These are phyloP conservation scores for Apodospora peruviana DNA, from an alignment of 495 filamentous ascomycete species.

Conservation along the genomic window DNA sequence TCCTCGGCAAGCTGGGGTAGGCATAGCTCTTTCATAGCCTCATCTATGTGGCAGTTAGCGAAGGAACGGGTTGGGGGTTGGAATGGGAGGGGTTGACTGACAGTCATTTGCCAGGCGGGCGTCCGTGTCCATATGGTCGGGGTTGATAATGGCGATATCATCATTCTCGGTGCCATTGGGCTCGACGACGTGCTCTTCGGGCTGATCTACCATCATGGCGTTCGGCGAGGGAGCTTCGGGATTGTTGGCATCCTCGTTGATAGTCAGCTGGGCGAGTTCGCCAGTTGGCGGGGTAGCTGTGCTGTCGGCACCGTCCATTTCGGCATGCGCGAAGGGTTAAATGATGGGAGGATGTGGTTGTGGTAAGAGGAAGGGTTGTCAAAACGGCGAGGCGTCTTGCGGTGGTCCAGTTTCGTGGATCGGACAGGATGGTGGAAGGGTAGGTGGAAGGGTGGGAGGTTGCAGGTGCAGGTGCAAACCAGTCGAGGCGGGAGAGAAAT, in stretches of 20 bases:
- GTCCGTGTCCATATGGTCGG: constrained; percentile 45
- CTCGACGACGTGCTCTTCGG: constrained; percentile 59
- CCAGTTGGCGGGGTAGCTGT: constrained; percentile 14
- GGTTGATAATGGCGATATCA: constrained; percentile 78
- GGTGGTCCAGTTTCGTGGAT: no score
- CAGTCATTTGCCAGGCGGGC: constrained; percentile 60
- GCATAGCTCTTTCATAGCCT: constrained; percentile 75
- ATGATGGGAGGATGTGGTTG: not conserved
- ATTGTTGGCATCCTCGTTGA: constrained; percentile 34
- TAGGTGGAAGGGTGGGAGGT: no score
- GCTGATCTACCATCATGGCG: constrained; percentile 68
- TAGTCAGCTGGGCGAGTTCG: constrained; percentile 21
- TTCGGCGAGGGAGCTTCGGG: constrained; percentile 33
- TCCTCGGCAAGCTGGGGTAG: constrained; percentile 56
- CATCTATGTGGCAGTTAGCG: constrained; percentile 48
- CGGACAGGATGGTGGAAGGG: no score
- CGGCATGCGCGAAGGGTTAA: no score
- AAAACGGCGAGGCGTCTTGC: not conserved
- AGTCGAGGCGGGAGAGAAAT: no score
- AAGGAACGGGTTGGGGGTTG: not conserved
- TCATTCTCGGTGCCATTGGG: constrained; percentile 66
- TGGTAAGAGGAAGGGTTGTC: not conserved
- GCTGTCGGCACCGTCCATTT: constrained; percentile 7
- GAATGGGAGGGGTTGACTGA: constrained; percentile 35
- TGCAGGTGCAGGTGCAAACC: no score